phyloP scores from a whole-genome alignment of 352 stramenopile genomes.

The Nannochloropsis limnetica region DNA sequence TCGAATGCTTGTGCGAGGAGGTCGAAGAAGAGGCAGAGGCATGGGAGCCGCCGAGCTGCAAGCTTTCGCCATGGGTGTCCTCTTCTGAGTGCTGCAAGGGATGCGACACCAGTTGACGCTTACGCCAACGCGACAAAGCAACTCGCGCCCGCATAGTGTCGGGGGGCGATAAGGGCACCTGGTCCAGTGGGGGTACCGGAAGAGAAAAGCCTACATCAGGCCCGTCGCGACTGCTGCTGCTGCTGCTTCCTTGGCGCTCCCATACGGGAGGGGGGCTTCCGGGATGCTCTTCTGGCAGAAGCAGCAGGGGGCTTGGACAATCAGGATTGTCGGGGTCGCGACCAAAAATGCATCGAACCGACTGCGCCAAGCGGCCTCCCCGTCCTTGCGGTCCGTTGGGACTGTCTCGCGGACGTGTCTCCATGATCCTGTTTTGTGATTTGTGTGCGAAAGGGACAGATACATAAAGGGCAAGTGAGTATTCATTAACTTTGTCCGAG shows the following conservation, averaged over 20 bases:
- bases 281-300: neutral
- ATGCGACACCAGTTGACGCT: neutral
- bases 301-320: neutral
- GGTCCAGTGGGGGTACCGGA: neutral
- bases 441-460: neutral
- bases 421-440: constrained; percentile 4
- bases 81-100: neutral
- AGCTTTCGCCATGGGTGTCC: neutral
- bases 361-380: neutral
- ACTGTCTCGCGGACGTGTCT: neutral
- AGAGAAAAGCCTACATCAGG: neutral
- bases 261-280: neutral
- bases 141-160: neutral
- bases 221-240: neutral
- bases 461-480: neutral
- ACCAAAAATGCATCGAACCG: neutral
- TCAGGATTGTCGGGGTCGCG: neutral
- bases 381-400: neutral
- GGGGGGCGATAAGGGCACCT: neutral
- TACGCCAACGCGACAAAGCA: constrained; percentile 1
- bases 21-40: neutral
- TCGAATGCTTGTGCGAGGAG: neutral
- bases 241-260: neutral
- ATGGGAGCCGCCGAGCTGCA: neutral
- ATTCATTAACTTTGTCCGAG: neutral